phyloP scores from a whole-genome alignment of 2,329 filamentous ascomycete genomes.

The Alternaria brassicae region DNA sequence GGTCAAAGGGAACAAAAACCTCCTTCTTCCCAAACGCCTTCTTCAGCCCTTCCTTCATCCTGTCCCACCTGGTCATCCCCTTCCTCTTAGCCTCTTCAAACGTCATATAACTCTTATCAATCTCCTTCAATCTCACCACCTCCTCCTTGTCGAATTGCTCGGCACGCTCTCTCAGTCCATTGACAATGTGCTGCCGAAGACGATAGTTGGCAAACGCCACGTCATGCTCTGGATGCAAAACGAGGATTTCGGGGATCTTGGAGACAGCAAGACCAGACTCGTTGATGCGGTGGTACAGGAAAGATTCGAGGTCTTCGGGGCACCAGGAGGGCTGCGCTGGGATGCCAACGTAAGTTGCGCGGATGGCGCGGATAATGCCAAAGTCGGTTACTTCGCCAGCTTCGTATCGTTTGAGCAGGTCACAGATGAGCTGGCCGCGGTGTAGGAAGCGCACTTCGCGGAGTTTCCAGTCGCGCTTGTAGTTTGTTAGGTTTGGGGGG shows the following conservation, averaged over 20 bases:
- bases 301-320: conserved; percentile 8
- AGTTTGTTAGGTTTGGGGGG: conserved; percentile 3
- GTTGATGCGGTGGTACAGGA: conserved; percentile 19
- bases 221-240: conserved; percentile 22
- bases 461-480: conserved; percentile 22
- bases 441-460: conserved; percentile 19
- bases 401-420: conserved; percentile 7
- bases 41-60: conserved; percentile 1
- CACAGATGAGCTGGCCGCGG: conserved; percentile 15
- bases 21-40: conserved; percentile 13
- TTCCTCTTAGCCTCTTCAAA: conserved; percentile 8
- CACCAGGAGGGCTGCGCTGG: conserved; percentile 8
- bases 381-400: conserved; percentile 16
- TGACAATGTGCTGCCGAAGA: not conserved
- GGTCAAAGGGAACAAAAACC: conserved; percentile 14
- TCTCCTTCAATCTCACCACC: conserved; percentile 5
- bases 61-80: conserved; percentile 9
- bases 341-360: conserved; percentile 17
- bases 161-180: conserved; percentile 1
- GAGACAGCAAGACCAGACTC: conserved; percentile 7
- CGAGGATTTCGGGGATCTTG: conserved; percentile 16
- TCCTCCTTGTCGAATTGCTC: conserved; percentile 17
- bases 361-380: conserved; percentile 18
- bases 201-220: not conserved
- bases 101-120: not conserved